These are phyloP conservation scores for Luvunga scandens DNA, from an alignment of 345 rosid genomes.

Conservation along the genomic window DNA sequence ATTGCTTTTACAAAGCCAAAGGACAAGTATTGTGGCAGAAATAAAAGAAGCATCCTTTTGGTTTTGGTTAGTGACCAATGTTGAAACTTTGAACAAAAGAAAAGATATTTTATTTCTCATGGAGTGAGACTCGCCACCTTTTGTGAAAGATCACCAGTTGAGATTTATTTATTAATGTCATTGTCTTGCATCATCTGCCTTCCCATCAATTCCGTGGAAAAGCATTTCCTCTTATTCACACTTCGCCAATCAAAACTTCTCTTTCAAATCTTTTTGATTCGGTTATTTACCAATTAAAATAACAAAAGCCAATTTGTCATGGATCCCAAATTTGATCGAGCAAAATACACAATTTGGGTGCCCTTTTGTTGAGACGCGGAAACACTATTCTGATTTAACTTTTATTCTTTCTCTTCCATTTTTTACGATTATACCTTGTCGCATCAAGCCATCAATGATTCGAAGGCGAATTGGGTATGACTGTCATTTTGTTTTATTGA, in stretches of 20 bases:
- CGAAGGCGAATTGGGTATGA: neutral
- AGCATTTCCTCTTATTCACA: conserved; percentile 1
- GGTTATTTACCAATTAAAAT: conserved; percentile 2
- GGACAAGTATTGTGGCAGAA: neutral
- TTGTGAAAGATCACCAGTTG: conserved; percentile 5
- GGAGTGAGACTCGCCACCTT: neutral
- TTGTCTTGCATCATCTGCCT: conserved; percentile 12
- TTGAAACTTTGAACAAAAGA: neutral
- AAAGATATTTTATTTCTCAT: neutral
- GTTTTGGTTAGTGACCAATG: neutral
- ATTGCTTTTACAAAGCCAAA: neutral
- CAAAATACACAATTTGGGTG: neutral
- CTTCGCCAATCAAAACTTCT: neutral
- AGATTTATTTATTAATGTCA: too few species aligned
- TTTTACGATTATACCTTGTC: neutral
- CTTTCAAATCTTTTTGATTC: conserved; percentile 17
- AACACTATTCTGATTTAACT: neutral
- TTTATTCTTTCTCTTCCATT: neutral
- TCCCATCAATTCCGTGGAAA: neutral
- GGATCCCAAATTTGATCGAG: neutral
- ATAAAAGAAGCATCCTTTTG: neutral
- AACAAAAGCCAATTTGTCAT: neutral
- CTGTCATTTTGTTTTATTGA: neutral
- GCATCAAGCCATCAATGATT: neutral
- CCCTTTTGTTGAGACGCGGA: neutral